Evolutionary conservation across 495 filamentous ascomycete species (phyloP), one percentile per base, ranked within the genome.

Genomic region (Aspergillus carlsbadensis): DNA sequence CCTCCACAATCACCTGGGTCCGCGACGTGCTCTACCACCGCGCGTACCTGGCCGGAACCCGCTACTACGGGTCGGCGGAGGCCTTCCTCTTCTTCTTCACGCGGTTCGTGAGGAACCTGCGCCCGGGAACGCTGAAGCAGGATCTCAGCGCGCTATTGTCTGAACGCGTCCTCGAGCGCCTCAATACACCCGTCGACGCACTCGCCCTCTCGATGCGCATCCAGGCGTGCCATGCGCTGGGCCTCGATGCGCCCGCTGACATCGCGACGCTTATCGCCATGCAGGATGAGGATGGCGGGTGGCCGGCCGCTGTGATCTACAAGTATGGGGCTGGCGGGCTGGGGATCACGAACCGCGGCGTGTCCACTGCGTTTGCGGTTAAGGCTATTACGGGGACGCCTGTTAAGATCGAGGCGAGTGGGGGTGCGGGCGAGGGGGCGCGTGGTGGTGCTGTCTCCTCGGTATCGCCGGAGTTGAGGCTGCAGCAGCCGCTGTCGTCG

Each of bases 221-320:
- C 14, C 11, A 61, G 29, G 46, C 47, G 0, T 66, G 63, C 24
- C 20, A 53, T 10, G 18, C 7, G 14, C 6, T 66, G 22, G 60
- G 54, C 2, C 14, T 52, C 22, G 8, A 52, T 1, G 44, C 35
- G 33, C 42, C 34, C 21, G 21, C 15, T 14, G 89, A 93, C 58
- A 86, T 87, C 0, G 87, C 90, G 44, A 90, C 88, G 65, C 91
- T 95, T 61, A 76, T 82, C 37, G 84, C 88, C 51, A 88, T 83
- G 7, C 76, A 93, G 26, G 70, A 85, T 67, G 87, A 87, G 59
- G 63, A 66, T 37, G 63, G 63, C 21, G 57, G 53, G 1, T 66
- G 63, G 63, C 36, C 57, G 21, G 13, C 41, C 5, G 33, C 15
- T 8, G 39, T 10, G 0, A 60, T 65, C 17, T 65, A 58, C 45